Evolutionary conservation across 345 rosid genomes (phyloP), one percentile per base, ranked within the genome.

Genomic region (Tarenaya hassleriana): DNA sequence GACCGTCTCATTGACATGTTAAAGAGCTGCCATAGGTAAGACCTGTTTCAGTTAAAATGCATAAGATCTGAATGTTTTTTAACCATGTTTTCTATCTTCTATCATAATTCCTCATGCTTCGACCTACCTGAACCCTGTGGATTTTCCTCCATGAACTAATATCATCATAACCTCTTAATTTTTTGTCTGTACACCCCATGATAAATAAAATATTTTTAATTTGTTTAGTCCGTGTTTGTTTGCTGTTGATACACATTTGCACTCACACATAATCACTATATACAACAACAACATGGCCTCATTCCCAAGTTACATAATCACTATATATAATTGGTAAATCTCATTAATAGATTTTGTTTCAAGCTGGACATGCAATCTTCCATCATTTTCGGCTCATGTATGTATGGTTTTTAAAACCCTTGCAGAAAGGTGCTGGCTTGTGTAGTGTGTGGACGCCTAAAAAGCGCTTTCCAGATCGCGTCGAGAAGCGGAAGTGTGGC

Each of bases 1-100:
- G 96, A 91, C 68, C 96, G 96, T 61, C 83, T 91, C 53, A 91
- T 91, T 45, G 98, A 87, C 69, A 87, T 91, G 98, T 63, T 91
- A 61, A 84, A 84, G 59, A 91, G 98, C 78, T 84, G 89, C 67
- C 98, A 91, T 73, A 77, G 98, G 96, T 91, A 73, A 53, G 52
- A 56, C 62, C 9, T 20, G 27, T 42, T 16, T 13, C 16, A 33
- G 17, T 58, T 15, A 46, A 9, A 29, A 18, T 19, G 15, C 10
- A 27, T 57, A 27, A 11, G 4, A 46, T 45, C 20, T 42, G 17
- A 8, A 24, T 9, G 24, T 16, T 24, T 9, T 14, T 39, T 10
- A 16, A 11, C 24, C 10, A 24, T 16, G 11, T 9, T 14, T 39
- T 9, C 42, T 51, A 3, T 18, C 19, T n/a, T 41, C 49, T 49